Evolutionary conservation across 2,329 filamentous ascomycete genomes (phyloP), one percentile per base, ranked within the genome.

Genomic region (Podosphaera xanthii): DNA sequence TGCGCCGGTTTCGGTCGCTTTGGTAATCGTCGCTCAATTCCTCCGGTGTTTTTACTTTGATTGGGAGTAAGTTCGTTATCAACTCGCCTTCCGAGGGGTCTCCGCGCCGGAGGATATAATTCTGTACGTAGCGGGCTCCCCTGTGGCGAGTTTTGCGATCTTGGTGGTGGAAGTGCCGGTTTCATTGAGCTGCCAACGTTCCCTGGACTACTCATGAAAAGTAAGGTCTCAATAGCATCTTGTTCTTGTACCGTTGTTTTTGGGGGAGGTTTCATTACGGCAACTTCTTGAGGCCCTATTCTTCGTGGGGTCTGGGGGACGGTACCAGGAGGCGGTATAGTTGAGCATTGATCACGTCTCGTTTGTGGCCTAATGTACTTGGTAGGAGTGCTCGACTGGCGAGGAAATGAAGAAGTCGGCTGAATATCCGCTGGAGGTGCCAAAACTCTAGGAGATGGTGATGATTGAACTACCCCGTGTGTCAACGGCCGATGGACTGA

Each of bases 161-260:
- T 60, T n/a, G 72, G 70, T 10, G 70, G 64, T 2, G 77, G 74
- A 60, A 80, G 80, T 8, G 71, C 68, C 61, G 78, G 77, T 62
- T 79, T 79, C 64, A 83, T 70, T 61, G 80, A 81, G 49, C 78
- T 75, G 52, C 83, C 84, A 7, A 56, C 35, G 69, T 87, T 86
- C 14, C 83, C 83, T 0, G 85, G 85, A 62, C 83, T 87, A 66
- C 86, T 88, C 81, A 92, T 85, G 67, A 90, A 89, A 34, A 91
- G 74, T 33, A 92, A 71, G 0, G 85, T 84, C 67, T 90, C 86
- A 54, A 91, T 81, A 4, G 87, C 87, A 65, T 91, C 87, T 66
- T 89, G 85, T 67, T 92, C 87, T 58, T 85, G 79, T 7, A 79
- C 73, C 31, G 81, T 81, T 62, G 86, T 83, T 59, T 82, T 83